Conservation (phyloP, 768 basidiomycete genomes). For the Mycena leptocephala region DNA sequence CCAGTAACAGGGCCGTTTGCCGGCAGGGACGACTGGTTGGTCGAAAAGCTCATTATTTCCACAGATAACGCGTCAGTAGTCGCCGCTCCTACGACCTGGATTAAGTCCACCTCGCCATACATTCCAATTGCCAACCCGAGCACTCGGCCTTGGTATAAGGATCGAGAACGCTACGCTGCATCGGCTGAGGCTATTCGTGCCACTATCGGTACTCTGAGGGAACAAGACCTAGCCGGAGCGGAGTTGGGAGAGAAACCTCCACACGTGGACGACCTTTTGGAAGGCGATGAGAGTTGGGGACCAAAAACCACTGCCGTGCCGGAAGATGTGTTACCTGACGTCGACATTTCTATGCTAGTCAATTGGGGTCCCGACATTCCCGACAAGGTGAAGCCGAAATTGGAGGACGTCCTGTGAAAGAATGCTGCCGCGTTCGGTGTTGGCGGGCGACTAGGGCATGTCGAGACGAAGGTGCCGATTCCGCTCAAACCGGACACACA, state of each 20-base stretch:
- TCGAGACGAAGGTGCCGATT: conserved; percentile 37
- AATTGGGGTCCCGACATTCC: neutral
- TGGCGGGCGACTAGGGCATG: conserved; percentile 39
- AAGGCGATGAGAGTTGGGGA: neutral
- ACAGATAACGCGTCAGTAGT: conserved; percentile 6
- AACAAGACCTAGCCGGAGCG: neutral
- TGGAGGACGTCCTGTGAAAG: conserved; percentile 19
- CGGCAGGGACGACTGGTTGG: conserved; percentile 24
- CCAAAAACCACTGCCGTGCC: neutral
- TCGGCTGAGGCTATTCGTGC: neutral
- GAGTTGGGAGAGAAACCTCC: neutral
- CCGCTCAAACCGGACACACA: conserved; percentile 32
- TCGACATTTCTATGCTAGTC: neutral
- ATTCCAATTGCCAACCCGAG: conserved; percentile 35
- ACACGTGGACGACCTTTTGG: neutral
- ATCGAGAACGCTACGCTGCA: neutral
- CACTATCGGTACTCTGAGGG: neutral
- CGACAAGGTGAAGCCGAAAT: neutral
- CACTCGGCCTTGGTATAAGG: conserved; percentile 1
- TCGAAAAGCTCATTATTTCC: conserved; percentile 30
- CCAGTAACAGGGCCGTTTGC: neutral
- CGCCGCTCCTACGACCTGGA: conserved; percentile 29
- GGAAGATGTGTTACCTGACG: neutral
- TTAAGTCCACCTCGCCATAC: conserved; percentile 1
- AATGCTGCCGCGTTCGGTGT: conserved; percentile 39